Percentiles rank a stretch among this genome's conserved stretches.
Evolutionary conservation across 306 rosid genomes (phyloP).

Genomic region (Prunus campanulata): DNA sequence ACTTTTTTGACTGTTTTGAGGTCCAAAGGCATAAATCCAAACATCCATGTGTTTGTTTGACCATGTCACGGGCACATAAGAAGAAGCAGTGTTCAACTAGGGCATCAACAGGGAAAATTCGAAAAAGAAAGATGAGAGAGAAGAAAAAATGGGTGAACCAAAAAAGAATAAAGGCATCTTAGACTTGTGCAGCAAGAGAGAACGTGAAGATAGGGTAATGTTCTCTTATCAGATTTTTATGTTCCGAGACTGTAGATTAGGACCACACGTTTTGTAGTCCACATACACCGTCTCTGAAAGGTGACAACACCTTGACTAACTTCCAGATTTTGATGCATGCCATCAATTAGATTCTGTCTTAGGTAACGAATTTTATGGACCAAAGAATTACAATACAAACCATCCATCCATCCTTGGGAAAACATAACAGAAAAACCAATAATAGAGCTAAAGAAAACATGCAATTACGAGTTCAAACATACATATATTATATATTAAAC

Average conservation of each 20-base stretch:
- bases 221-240: too few relatives aligned
- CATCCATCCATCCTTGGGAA: slow-evolving; percentile 8
- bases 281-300: too few relatives aligned
- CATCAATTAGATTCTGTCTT: background rate
- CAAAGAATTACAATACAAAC: background rate
- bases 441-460: slow-evolving; percentile 2
- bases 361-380: background rate
- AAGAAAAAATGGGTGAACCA: too few relatives aligned
- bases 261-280: too few relatives aligned
- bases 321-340: background rate
- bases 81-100: too few relatives aligned
- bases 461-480: slow-evolving; percentile 21
- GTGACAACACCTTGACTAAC: background rate
- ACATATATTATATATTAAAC: background rate
- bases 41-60: slow-evolving; percentile 22
- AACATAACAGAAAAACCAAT: background rate
- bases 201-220: too few relatives aligned
- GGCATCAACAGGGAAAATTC: too few relatives aligned
- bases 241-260: too few relatives aligned
- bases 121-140: too few relatives aligned
- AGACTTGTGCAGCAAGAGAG: too few relatives aligned
- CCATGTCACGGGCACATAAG: background rate
- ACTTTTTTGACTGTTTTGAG: background rate
- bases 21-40: slow-evolving; percentile 3
- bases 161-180: too few relatives aligned